Evolutionary conservation across 164 flowering plant genomes (phyloP).

Genomic region (Dillenia turbinata): DNA sequence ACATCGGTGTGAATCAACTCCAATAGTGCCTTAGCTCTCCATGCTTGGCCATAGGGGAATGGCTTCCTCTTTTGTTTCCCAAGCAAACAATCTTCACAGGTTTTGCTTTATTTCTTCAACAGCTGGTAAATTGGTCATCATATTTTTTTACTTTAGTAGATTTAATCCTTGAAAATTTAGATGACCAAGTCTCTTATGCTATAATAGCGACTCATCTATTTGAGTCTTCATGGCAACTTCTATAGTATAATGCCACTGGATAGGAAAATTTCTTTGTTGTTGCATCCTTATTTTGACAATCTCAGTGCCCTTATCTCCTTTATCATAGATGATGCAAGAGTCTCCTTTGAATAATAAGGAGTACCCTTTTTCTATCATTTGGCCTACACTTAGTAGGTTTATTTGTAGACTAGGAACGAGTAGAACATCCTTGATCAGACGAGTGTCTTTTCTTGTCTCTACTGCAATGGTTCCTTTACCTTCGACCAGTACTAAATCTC

Average conservation of each 20-base stretch:
- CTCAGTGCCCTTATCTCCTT: neutral
- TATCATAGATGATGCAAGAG: neutral
- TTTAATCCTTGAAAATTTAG: neutral
- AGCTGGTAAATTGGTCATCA: neutral
- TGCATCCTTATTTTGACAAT: too few species aligned
- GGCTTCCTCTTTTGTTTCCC: too few species aligned
- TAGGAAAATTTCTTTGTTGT: too few species aligned
- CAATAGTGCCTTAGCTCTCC: constrained; percentile 1
- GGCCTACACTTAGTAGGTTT: too few species aligned
- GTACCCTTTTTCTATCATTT: neutral
- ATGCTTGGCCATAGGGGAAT: neutral
- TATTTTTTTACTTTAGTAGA: neutral
- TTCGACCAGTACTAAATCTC: neutral
- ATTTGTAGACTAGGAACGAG: too few species aligned
- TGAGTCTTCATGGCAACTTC: neutral
- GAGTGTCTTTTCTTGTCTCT: neutral
- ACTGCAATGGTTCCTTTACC: neutral
- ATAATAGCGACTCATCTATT: neutral
- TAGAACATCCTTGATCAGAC: neutral
- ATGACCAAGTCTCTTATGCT: neutral
- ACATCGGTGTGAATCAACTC: constrained; percentile 4
- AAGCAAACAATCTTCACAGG: too few species aligned
- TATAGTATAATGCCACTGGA: neutral
- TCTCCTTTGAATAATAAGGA: neutral
- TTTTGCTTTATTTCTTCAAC: neutral